phyloP scores from a whole-genome alignment of 768 basidiomycete species.

The Mycena maculata region DNA sequence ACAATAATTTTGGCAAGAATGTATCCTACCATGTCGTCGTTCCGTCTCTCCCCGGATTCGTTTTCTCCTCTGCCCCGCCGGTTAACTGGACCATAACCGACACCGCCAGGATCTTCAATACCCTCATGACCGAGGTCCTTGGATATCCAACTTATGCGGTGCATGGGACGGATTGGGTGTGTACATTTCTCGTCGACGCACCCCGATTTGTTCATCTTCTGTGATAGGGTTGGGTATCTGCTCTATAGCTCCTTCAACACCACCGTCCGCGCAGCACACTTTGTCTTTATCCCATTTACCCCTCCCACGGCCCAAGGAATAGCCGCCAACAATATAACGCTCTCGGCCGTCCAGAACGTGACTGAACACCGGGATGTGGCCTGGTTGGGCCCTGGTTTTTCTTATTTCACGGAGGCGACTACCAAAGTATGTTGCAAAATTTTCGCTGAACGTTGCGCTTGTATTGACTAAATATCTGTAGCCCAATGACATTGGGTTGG shows the following conservation, averaged over 20 bases:
- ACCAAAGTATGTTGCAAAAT: slow-evolving; percentile 3
- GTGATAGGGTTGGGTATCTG: not conserved
- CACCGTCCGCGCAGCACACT: slow-evolving; percentile 3
- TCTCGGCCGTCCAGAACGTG: not conserved
- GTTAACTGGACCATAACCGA: slow-evolving; percentile 35
- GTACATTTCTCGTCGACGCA: not conserved
- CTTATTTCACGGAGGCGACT: slow-evolving; percentile 1
- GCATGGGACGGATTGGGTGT: slow-evolving; percentile 40
- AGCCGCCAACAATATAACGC: slow-evolving; percentile 3
- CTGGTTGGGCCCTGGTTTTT: not conserved
- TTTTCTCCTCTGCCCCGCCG: slow-evolving; percentile 28
- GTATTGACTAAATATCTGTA: not conserved
- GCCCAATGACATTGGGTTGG: slow-evolving; percentile 28
- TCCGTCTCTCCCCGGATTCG: slow-evolving; percentile 32
- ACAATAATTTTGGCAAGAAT: not conserved
- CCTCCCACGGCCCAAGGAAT: slow-evolving; percentile 5
- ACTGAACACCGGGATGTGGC: not conserved
- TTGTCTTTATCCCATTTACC: slow-evolving; percentile 11
- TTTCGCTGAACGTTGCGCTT: not conserved
- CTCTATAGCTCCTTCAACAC: slow-evolving; percentile 8
- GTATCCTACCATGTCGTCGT: slow-evolving; percentile 11
- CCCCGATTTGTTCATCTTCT: not conserved
- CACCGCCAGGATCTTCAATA: slow-evolving; percentile 39
- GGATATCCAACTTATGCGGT: slow-evolving; percentile 38
- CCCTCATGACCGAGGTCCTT: slow-evolving; percentile 40